Evolutionary conservation across 2,329 filamentous ascomycete genomes (phyloP).

Genomic region (Venturia nashicola): DNA sequence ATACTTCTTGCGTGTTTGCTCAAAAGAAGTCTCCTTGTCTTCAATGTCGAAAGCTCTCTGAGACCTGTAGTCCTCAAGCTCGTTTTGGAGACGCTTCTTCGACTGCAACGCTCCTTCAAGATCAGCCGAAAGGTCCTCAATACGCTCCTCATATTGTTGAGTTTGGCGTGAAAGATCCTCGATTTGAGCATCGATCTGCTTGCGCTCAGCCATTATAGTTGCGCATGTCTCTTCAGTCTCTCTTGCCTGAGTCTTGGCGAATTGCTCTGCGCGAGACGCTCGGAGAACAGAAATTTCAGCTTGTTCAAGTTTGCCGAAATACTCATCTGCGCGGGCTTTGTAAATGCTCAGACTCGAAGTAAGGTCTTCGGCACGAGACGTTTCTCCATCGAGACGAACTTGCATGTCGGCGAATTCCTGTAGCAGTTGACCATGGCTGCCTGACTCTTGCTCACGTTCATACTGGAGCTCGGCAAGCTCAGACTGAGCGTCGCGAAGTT

Average conservation of each 20-base stretch:
- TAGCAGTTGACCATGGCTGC: slow-evolving; percentile 77
- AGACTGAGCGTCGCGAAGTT: slow-evolving; percentile 70
- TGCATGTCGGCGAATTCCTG: slow-evolving; percentile 91
- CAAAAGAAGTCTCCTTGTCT: slow-evolving; percentile 90
- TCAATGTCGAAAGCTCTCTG: slow-evolving; percentile 93
- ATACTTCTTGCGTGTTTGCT: slow-evolving; percentile 96
- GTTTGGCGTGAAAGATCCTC: slow-evolving; percentile 86
- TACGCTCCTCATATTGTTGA: slow-evolving; percentile 77
- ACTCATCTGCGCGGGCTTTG: slow-evolving; percentile 86
- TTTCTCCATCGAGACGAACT: slow-evolving; percentile 81
- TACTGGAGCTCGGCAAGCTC: slow-evolving; percentile 71
- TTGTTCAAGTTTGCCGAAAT: slow-evolving; percentile 94
- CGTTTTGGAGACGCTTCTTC: slow-evolving; percentile 90
- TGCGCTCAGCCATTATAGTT: slow-evolving; percentile 79
- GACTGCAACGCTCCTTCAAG: slow-evolving; percentile 73
- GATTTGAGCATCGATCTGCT: slow-evolving; percentile 75
- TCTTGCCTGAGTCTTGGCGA: slow-evolving; percentile 77
- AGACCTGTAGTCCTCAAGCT: slow-evolving; percentile 92
- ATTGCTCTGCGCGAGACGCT: slow-evolving; percentile 81
- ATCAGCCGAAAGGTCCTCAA: slow-evolving; percentile 86
- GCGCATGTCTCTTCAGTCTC: slow-evolving; percentile 89
- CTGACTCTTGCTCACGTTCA: slow-evolving; percentile 73
- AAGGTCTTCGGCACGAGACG: slow-evolving; percentile 73
- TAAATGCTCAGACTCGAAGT: slow-evolving; percentile 76
- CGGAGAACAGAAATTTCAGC: slow-evolving; percentile 93